These are phyloP conservation scores for Beta corolliflora DNA, from an alignment of 179 eudicot species.

Conservation along the genomic window DNA sequence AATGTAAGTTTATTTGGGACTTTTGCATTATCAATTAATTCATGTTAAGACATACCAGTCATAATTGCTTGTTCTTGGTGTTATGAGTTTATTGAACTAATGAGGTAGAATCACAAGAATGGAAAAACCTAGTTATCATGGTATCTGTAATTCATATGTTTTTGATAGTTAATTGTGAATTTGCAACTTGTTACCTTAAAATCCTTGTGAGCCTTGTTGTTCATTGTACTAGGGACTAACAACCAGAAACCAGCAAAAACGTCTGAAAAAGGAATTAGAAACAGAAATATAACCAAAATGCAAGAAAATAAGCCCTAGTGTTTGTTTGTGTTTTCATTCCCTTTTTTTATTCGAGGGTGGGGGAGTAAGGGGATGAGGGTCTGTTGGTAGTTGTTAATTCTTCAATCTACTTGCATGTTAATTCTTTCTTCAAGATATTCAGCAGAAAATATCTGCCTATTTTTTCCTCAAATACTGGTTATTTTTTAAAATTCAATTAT, in stretches of 20 bases:
- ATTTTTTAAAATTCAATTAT: neutral
- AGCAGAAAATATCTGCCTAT: neutral
- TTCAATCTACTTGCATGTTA: neutral
- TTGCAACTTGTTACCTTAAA: too few species aligned
- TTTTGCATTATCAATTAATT: neutral
- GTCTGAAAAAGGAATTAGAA: too few species aligned
- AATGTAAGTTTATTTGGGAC: slow-evolving; percentile 41
- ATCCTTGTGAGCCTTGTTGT: too few species aligned
- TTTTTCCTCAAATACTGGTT: neutral
- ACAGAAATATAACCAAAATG: too few species aligned
- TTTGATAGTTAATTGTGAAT: neutral
- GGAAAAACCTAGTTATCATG: neutral
- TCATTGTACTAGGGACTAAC: too few species aligned
- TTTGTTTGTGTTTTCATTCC: too few species aligned
- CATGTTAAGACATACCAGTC: neutral
- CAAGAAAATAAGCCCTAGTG: too few species aligned
- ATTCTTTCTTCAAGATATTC: neutral
- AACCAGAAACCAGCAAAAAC: too few species aligned
- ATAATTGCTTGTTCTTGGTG: neutral
- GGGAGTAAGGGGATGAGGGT: too few species aligned
- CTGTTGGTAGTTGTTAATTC: neutral
- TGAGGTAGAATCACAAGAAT: too few species aligned
- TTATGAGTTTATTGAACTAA: neutral
- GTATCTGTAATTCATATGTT: neutral
- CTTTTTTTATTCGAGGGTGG: too few species aligned